Base-by-base conservation (phyloP, 2,329 filamentous ascomycete genomes). In the Dactylonectria estremocensis region DNA sequence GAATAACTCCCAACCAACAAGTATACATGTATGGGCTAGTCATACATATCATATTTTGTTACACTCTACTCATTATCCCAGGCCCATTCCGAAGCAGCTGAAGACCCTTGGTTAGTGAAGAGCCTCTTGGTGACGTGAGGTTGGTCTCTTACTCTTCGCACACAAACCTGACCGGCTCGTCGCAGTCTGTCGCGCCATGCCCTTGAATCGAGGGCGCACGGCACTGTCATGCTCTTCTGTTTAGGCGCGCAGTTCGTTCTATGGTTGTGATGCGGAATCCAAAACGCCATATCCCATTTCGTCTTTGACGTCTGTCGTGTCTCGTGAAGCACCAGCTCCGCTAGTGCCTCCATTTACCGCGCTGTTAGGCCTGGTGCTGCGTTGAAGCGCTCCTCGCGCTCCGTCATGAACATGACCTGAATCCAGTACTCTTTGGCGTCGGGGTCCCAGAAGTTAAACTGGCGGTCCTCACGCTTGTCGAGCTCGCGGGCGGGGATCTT, bases 351-450 rank as follows among this genome's bases (percentile, higher is more conserved):
- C 33, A 6, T 20, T 81, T 77, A 88, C 74, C 86, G 79, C 2
- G 84, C 84, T 28, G 86, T 86, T 74, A 91, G 77, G 13, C 90
- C 90, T 1, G 90, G 90, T 61, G 90, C 90, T 18, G 89, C 89
- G 56, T 89, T 90, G 71, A 91, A 98, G 68, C 95, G 88, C 87
- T 98, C 95, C 83, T 98, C 96, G 71, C 96, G 90, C 86, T 99
- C 96, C 45, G 96, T 98, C 89, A 98, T 96, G 84, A 98, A 99
- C 86, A 98, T 93, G 72, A 99, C 89, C 86, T 98, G 96, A 46
- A 98, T 89, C 94, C 95, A 98, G 79, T 97, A 99, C 85, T 98
- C 95, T 86, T 97, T 97, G 70, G 92, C 91, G 80, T 99, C 96
- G 68, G 92, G 91, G 82, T 99, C 96, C 86, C 95, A 99, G 91